Evolutionary conservation across 1,284 basidiomycete genomes (phyloP).

Genomic region (Ceratobasidium sp.): DNA sequence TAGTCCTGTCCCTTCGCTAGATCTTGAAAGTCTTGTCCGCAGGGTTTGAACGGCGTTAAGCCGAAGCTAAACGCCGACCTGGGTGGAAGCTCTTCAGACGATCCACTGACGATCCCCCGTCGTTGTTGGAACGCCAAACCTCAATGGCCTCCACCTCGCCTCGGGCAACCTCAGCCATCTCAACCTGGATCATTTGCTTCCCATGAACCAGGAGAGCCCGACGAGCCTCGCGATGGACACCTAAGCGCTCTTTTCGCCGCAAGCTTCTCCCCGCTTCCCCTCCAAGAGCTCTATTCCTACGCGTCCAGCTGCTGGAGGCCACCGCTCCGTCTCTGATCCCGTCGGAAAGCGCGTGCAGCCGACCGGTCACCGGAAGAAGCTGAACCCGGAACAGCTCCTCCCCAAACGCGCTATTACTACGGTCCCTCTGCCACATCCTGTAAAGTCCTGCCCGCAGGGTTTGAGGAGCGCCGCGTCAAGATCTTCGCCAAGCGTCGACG

Average conservation of each 20-base stretch:
- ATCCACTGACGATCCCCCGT: not conserved
- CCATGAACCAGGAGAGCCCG: too few species aligned
- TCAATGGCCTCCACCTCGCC: constrained; percentile 24
- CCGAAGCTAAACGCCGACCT: too few species aligned
- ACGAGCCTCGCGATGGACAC: constrained; percentile 39
- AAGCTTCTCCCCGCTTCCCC: constrained; percentile 16
- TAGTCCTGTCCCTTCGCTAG: too few species aligned
- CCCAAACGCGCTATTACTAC: constrained; percentile 69
- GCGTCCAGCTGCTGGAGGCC: not conserved
- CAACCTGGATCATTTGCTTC: too few species aligned
- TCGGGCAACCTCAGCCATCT: constrained; percentile 35
- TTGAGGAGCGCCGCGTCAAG: constrained; percentile 56
- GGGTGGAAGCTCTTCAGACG: constrained; percentile 29
- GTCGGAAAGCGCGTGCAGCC: constrained; percentile 66
- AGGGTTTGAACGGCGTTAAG: too few species aligned
- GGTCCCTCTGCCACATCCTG: constrained; percentile 71
- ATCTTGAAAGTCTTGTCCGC: too few species aligned
- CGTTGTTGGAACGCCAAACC: constrained; percentile 16
- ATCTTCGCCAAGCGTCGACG: constrained; percentile 55
- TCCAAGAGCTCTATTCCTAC: not conserved
- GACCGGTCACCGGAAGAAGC: constrained; percentile 66
- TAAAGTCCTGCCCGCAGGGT: constrained; percentile 68
- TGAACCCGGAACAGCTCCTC: constrained; percentile 67
- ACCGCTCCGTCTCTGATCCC: constrained; percentile 52
- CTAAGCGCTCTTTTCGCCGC: constrained; percentile 17